Evolutionary conservation across 2,329 filamentous ascomycete genomes (phyloP), one percentile per base, ranked within the genome.

Genomic region (Aspergillus neotritici): DNA sequence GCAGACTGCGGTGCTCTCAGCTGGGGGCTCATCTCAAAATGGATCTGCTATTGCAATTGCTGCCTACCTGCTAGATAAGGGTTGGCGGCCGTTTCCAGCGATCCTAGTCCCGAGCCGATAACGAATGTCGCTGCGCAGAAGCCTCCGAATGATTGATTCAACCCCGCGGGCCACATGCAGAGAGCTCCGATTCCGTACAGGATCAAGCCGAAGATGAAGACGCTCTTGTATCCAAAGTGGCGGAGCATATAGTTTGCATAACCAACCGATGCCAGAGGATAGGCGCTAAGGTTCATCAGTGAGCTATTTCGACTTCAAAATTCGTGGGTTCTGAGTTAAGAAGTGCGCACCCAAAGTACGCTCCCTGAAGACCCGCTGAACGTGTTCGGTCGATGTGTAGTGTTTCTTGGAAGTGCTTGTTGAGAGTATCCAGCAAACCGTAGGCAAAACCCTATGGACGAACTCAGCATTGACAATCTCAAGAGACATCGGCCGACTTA

Each of bases 161-260:
- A 79, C 6, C 83, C 84, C 2, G 83, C 84, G 0, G 87, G 87
- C 87, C 86, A 93, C 68, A 91, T 90, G 68, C 89, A 87, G 50
- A 91, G 79, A 30, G 85, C 87, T 1, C 84, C 84, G 4, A 80
- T 73, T 1, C 83, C 81, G 62, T 87, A 87, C 34, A 88, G 74
- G 44, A 67, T 73, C 5, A 89, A 72, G 31, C 86, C 87, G 21
- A 83, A 73, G 47, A 93, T 90, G 54, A 93, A 90, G 0, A 86
- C 87, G 33, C 80, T 80, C 52, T 87, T 86, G 68, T 88, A 93
- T 3, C 87, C 87, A 39, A 84, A 86, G 45, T 78, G 77, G 14
- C 86, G 79, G 6, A 93, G 71, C 48, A 90, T 72, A 67, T 73
- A 77, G 35, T 73, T 74, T 37, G 74, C 74, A 49, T 75, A 74